These are phyloP conservation scores for Elsinoe necatrix DNA, from an alignment of 2,329 filamentous ascomycete species.

Conservation along the genomic window DNA sequence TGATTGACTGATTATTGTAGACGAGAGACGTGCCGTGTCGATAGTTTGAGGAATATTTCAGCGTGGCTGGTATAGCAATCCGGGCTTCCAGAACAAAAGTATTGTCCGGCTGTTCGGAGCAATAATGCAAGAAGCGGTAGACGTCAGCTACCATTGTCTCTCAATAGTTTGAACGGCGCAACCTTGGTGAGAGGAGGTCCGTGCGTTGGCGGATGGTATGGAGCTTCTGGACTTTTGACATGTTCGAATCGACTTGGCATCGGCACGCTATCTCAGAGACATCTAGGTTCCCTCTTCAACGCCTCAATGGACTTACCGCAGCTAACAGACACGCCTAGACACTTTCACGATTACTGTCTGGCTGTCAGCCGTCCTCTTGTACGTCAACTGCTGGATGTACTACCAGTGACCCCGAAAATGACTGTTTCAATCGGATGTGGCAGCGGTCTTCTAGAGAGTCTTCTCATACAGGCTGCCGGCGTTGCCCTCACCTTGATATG, in stretches of 20 bases:
- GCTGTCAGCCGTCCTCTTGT: conserved; percentile 17
- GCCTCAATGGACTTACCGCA: background rate
- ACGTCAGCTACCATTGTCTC: conserved; percentile 6
- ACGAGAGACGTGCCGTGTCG: background rate
- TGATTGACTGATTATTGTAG: background rate
- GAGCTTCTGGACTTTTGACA: background rate
- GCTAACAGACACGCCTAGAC: conserved; percentile 12
- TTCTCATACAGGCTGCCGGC: conserved; percentile 30
- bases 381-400: conserved; percentile 5
- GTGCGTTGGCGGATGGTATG: background rate
- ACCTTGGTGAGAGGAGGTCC: background rate
- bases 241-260: background rate
- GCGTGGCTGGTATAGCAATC: background rate
- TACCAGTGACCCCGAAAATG: conserved; percentile 20
- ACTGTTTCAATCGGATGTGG: conserved; percentile 43
- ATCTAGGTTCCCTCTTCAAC: background rate
- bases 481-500: conserved; percentile 33
- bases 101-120: background rate
- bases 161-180: conserved; percentile 6
- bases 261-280: background rate
- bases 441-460: conserved; percentile 42
- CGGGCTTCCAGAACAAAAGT: background rate
- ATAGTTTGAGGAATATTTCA: background rate
- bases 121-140: background rate
- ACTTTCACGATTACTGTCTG: conserved; percentile 19